These are phyloP conservation scores for Trichoderma koningii DNA, from an alignment of 2,329 filamentous ascomycete species.

Conservation along the genomic window DNA sequence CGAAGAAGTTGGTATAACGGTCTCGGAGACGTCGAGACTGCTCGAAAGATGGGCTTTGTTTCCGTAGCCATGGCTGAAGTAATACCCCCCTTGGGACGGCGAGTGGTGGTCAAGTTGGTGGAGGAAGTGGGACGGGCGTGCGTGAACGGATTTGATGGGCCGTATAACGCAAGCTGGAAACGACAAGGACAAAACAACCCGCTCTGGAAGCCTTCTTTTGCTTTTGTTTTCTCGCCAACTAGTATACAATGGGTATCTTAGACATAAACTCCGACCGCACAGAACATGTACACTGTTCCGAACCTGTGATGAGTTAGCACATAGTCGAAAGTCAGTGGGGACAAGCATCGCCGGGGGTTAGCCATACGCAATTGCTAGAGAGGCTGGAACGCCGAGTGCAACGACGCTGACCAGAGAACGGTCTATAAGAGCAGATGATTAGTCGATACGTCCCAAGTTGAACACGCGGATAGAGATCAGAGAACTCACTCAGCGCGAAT, in stretches of 20 bases:
- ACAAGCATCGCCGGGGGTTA: not conserved
- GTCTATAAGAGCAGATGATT: constrained; percentile 54
- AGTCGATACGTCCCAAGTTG: not conserved
- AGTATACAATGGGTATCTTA: constrained; percentile 59
- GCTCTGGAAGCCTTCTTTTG: constrained; percentile 34
- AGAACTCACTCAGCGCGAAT: constrained; percentile 78
- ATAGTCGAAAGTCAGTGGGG: constrained; percentile 26
- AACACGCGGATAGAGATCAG: too few relatives aligned
- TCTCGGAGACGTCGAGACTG: constrained; percentile 75
- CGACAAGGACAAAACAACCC: constrained; percentile 31
- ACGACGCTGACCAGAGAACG: constrained; percentile 77
- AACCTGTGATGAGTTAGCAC: constrained; percentile 59
- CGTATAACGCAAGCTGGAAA: constrained; percentile 3
- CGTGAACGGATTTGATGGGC: constrained; percentile 7
- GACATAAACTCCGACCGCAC: constrained; percentile 97
- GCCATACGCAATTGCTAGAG: constrained; percentile 83
- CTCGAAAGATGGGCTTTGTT: constrained; percentile 64
- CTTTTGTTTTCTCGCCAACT: constrained; percentile 34
- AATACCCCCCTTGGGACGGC: not conserved
- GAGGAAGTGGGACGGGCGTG: not conserved
- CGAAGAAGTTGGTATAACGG: constrained; percentile 67
- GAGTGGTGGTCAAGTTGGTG: not conserved
- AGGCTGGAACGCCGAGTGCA: constrained; percentile 80
- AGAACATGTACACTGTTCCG: constrained; percentile 97
- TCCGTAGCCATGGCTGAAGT: constrained; percentile 38